Evolutionary conservation across 2,329 filamentous ascomycete species (phyloP), one percentile per base, ranked within the genome.

Genomic region (Coleophoma crateriformis): DNA sequence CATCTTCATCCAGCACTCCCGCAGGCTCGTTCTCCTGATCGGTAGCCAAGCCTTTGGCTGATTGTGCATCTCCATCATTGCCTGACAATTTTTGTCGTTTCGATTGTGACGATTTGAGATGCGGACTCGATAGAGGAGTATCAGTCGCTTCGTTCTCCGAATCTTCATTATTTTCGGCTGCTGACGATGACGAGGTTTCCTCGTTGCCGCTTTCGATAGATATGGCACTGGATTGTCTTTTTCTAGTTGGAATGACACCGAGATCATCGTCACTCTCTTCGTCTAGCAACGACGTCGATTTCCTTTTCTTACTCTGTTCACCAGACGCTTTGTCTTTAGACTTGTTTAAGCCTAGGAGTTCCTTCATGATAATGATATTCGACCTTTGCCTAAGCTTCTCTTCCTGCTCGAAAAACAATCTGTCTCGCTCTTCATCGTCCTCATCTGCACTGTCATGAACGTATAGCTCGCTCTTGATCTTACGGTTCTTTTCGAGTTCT

Each of bases 381-480:
- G 52, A 49, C 46, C 77, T 77, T 55, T 81, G 75, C 45, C 87
- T 75, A 52, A 85, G 74, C 55, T 77, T 71, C 65, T 85, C 82
- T 68, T 96, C 91, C 14, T 80, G 76, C 2, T 78, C 82, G 67
- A 92, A 96, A 68, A 96, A 96, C 17, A 79, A 82, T 19, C 65
- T 73, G 67, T 88, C 81, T 50, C 81, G 79, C 43, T 90, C 89
- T 33, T 79, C 82, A 61, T 96, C 90, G n/a, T 79, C 85, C 58
- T 96, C 90, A 47, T 97, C 94, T 64, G 97, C 94, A 57, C 87
- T 90, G 35, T 85, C 84, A 50, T 86, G 81, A 46, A 99, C 87
- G 60, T 84, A 92, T 37, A 92, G 69, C 20, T 85, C 84, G 60
- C 88, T 95, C 74, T 96, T 97, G 70, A 94, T 87, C 64, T 86